Evolutionary conservation across 345 rosid genomes (phyloP), one percentile per base, ranked within the genome.

Genomic region (Eucalyptus camaldulensis): DNA sequence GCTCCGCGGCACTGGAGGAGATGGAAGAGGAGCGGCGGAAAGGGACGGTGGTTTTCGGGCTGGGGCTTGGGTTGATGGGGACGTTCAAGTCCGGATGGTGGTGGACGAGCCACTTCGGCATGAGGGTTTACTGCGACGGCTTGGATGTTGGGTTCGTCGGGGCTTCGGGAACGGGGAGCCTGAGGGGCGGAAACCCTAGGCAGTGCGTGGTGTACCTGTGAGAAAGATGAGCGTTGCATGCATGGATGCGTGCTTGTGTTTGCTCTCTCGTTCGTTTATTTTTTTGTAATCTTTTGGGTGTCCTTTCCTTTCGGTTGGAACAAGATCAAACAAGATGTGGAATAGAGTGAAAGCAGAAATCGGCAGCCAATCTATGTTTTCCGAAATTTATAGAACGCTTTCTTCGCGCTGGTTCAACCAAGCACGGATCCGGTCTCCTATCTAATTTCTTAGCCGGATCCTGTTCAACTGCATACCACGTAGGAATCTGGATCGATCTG

Each of bases 91-190:
- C 89, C 4, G 92, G 90, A 8, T 44, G 89, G 7, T 88, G 92
- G 92, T 89, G 92, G 91, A 65, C 49, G 62, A 92, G 90, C 76
- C 85, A 45, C 25, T 33, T 58, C 13, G 43, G 31, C 50, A 9
- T 93, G 50, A 89, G 83, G 76, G 91, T 95, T 80, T 44, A 54
- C 17, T 95, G 95, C 27, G 92, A 88, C 5, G 90, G 88, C 45
- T 89, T 94, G 91, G 86, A 65, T 81, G 92, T 95, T 56, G 24
- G 45, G 24, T 94, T 94, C 49, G 86, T 45, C 27, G 86, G 85
- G 17, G 51, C 19, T 22, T 40, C 92, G 3, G 87, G 76, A 43
- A 49, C 83, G 7, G 90, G 83, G 54, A 40, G 56, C 54, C 31
- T 19, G 87, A 88, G 15, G 88, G 88, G 31, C 40, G 65, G 17